Percentiles rank a stretch among this genome's conserved stretches.
Evolutionary conservation across 371 early-diverging fungal genomes (phyloP).

Genomic region (Mucor plumbeus): DNA sequence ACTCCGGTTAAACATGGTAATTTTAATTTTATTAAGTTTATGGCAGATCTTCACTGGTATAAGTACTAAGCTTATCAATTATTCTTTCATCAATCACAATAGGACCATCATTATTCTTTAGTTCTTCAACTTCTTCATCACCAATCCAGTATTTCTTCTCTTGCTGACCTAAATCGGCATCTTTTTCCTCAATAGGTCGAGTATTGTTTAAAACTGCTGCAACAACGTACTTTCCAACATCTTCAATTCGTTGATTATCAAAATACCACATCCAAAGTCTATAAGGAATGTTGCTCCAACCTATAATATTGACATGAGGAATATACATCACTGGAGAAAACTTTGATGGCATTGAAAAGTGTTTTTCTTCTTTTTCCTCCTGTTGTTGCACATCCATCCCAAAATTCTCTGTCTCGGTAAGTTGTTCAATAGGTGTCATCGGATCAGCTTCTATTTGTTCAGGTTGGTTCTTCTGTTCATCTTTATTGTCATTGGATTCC

Average conservation of each 20-base stretch:
- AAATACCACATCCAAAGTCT: conserved; percentile 64
- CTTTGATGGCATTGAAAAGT: conserved; percentile 55
- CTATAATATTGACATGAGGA: conserved; percentile 69
- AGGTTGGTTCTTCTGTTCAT: neutral
- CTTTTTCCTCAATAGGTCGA: conserved; percentile 50
- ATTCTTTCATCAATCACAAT: conserved; percentile 49
- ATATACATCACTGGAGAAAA: conserved; percentile 69
- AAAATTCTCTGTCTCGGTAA: neutral
- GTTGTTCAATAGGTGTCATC: neutral
- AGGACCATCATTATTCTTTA: conserved; percentile 37
- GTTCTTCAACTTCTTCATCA: conserved; percentile 44
- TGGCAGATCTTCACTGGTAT: conserved; percentile 38
- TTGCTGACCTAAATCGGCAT: conserved; percentile 58
- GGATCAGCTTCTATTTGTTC: conserved; percentile 5
- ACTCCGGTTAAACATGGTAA: conserved; percentile 3
- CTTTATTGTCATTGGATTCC: neutral
- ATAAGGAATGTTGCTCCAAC: conserved; percentile 69
- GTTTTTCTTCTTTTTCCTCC: conserved; percentile 34
- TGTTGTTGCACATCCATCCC: neutral
- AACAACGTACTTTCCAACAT: conserved; percentile 59
- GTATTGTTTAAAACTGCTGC: conserved; percentile 63
- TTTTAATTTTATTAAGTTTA: neutral
- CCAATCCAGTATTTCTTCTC: conserved; percentile 62
- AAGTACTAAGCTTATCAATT: conserved; percentile 38
- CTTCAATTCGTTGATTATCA: conserved; percentile 64